These are phyloP conservation scores for Vicia sativa DNA, from an alignment of 306 rosid species.

Conservation along the genomic window DNA sequence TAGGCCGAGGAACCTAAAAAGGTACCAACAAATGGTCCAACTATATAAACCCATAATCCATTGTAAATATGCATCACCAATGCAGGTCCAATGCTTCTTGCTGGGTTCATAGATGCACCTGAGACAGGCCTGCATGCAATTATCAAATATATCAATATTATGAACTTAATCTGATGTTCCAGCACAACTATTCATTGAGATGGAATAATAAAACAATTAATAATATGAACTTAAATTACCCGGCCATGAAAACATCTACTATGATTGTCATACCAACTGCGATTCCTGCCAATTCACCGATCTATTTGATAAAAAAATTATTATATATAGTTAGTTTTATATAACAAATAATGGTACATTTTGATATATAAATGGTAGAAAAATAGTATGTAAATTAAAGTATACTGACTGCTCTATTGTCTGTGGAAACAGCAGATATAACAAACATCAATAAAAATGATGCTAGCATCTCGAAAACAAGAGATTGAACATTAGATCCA, in stretches of 20 bases:
- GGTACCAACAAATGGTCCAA: slow-evolving; percentile 57
- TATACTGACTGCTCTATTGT: slow-evolving; percentile 63
- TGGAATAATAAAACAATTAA: too few relatives aligned
- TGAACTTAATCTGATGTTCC: too few relatives aligned
- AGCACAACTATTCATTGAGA: too few relatives aligned
- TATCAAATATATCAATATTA: neutral
- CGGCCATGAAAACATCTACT: slow-evolving; percentile 60
- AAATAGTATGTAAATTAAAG: neutral
- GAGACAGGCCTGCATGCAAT: slow-evolving; percentile 56
- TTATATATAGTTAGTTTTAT: neutral
- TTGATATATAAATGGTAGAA: neutral
- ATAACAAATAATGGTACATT: neutral
- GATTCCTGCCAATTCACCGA: slow-evolving; percentile 72
- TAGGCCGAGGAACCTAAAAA: slow-evolving; percentile 56
- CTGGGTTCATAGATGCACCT: slow-evolving; percentile 81
- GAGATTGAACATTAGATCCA: slow-evolving; percentile 52
- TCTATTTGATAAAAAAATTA: slow-evolving; percentile 35
- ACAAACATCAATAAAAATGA: slow-evolving; percentile 73
- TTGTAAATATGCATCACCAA: slow-evolving; percentile 44
- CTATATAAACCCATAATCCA: slow-evolving; percentile 56
- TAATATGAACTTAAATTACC: slow-evolving; percentile 45
- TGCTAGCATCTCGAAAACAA: slow-evolving; percentile 56
- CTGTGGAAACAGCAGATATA: slow-evolving; percentile 72
- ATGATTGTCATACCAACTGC: slow-evolving; percentile 66
- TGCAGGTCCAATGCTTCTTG: slow-evolving; percentile 75